These are phyloP conservation scores for Penicillium dipodomyicola DNA, from an alignment of 495 filamentous ascomycete genomes.

Conservation along the genomic window DNA sequence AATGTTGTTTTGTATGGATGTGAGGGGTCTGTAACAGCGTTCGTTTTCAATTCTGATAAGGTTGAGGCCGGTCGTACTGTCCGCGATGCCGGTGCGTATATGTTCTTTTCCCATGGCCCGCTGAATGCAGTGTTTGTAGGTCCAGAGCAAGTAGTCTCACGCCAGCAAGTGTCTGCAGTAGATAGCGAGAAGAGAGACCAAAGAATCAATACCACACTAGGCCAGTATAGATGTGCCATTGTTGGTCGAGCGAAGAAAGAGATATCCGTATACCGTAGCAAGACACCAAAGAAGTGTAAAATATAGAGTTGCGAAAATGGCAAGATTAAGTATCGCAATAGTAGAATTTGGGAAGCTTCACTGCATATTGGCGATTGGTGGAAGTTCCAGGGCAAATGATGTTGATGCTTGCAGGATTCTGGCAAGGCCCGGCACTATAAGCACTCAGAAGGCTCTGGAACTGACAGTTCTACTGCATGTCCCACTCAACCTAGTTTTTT, in stretches of 20 bases:
- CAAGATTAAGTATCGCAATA: background rate
- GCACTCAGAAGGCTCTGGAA: conserved; percentile 14
- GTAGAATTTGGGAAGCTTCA: background rate
- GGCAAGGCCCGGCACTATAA: conserved; percentile 21
- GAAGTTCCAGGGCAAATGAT: conserved; percentile 13
- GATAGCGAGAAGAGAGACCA: conserved; percentile 19
- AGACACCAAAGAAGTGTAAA: background rate
- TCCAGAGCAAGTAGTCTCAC: conserved; percentile 54
- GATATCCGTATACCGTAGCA: background rate
- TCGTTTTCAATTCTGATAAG: conserved; percentile 37
- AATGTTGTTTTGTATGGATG: conserved; percentile 36
- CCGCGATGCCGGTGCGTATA: conserved; percentile 55
- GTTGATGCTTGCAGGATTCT: conserved; percentile 5
- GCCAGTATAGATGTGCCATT: conserved; percentile 23
- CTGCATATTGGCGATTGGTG: conserved; percentile 20
- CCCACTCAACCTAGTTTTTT: background rate
- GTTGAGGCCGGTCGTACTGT: conserved; percentile 50
- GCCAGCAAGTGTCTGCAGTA: conserved; percentile 51
- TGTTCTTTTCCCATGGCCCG: conserved; percentile 60
- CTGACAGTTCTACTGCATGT: background rate
- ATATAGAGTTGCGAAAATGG: background rate
- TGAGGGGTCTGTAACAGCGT: conserved; percentile 25
- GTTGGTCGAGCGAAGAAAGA: background rate
- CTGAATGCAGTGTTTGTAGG: conserved; percentile 52
- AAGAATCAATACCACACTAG: conserved; percentile 14